Percentiles rank a stretch among this genome's conserved stretches.
phyloP scores from a whole-genome alignment of 768 basidiomycete genomes.

The Collybia nuda region DNA sequence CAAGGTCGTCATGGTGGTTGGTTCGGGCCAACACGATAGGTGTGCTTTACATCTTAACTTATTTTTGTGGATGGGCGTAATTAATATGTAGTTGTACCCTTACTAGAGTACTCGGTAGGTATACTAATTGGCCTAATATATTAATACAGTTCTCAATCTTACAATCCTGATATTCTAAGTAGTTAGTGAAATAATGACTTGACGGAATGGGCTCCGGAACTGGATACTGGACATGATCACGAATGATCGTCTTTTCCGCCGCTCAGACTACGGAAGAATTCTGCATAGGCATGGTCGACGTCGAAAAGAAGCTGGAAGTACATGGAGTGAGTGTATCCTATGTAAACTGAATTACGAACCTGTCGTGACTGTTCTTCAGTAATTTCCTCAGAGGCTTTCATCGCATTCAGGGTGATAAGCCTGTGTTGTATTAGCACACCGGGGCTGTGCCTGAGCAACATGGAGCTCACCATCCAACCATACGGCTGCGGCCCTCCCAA shows the following conservation, averaged over 20 bases:
- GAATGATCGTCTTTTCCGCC: conserved; percentile 36
- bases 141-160: too few relatives aligned
- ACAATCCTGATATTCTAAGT: too few relatives aligned
- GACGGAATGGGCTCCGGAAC: too few relatives aligned
- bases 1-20: too few relatives aligned
- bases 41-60: too few relatives aligned
- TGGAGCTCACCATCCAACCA: conserved; percentile 81
- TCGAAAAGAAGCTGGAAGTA: conserved; percentile 81
- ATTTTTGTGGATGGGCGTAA: too few relatives aligned
- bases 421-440: conserved; percentile 33
- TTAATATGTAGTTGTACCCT: too few relatives aligned
- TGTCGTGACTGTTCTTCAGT: conserved; percentile 94
- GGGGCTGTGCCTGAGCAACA: neutral
- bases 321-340: neutral
- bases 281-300: conserved; percentile 93
- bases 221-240: conserved; percentile 2
- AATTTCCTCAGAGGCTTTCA: conserved; percentile 97
- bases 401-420: conserved; percentile 94
- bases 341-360: conserved; percentile 38
- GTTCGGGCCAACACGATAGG: too few relatives aligned
- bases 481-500: conserved; percentile 93
- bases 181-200: too few relatives aligned
- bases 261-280: conserved; percentile 82
- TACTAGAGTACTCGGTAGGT: too few relatives aligned
- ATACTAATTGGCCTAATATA: too few relatives aligned